A percentile compares a stretch with the other conserved stretches of the same genome.
These are phyloP conservation scores for Karstenula rhodostoma DNA, from an alignment of 2,329 filamentous ascomycete genomes.

Conservation along the genomic window DNA sequence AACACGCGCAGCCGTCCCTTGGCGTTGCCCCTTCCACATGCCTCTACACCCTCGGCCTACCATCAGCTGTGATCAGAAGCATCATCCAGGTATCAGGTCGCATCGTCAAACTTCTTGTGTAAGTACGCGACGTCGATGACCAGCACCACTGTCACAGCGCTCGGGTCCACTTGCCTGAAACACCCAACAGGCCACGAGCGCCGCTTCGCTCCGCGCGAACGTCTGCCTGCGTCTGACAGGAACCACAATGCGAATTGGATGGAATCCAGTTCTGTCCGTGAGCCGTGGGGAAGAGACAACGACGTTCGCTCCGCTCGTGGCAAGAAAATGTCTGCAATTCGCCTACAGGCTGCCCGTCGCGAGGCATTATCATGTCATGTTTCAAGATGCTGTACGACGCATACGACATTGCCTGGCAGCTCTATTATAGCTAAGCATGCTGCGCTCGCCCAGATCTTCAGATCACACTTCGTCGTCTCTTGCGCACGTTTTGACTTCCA, in stretches of 20 bases:
- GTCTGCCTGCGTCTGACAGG: slow-evolving; percentile 9
- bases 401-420: slow-evolving; percentile 13
- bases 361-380: slow-evolving; percentile 35
- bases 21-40: slow-evolving; percentile 9
- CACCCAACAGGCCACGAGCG: slow-evolving; percentile 9
- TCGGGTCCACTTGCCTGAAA: slow-evolving; percentile 22
- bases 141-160: slow-evolving; percentile 24
- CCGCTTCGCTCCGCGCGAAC: slow-evolving; percentile 27
- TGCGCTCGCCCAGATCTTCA: slow-evolving; percentile 15
- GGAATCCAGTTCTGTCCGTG: not conserved
- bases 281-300: slow-evolving; percentile 21
- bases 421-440: slow-evolving; percentile 28
- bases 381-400: slow-evolving; percentile 27
- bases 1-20: not conserved
- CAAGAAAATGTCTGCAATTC: slow-evolving; percentile 27
- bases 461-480: not conserved
- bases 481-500: not conserved
- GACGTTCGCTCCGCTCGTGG: slow-evolving; percentile 29
- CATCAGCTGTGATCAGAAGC: slow-evolving; percentile 13
- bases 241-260: slow-evolving; percentile 10
- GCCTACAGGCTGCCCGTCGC: slow-evolving; percentile 17
- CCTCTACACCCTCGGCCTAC: slow-evolving; percentile 1
- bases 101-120: slow-evolving; percentile 22
- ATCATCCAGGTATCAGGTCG: slow-evolving; percentile 31
- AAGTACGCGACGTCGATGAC: slow-evolving; percentile 21